phyloP scores from a whole-genome alignment of 345 rosid genomes.

The Sisymbrium altissimum region DNA sequence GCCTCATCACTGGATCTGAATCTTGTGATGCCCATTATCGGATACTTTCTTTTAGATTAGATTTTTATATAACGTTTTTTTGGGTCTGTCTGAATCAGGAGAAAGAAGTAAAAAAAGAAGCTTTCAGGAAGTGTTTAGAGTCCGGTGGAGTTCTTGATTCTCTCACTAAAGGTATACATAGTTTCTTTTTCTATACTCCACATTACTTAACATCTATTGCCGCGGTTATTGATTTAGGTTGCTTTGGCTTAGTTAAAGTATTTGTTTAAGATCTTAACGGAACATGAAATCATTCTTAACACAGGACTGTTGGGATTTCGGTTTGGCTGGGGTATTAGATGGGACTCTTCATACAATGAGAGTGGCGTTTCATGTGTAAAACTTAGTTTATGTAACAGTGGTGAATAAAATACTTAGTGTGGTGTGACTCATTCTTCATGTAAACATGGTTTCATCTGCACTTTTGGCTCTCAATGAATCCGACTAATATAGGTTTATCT shows the following conservation, averaged over 20 bases:
- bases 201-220: not conserved
- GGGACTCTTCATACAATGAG: too few species aligned
- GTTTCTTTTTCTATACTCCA: not conserved
- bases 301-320: not conserved
- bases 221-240: not conserved
- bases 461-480: conserved; percentile 1
- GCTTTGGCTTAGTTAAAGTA: not conserved
- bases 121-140: conserved; percentile 81
- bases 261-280: not conserved
- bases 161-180: conserved; percentile 80
- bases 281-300: not conserved
- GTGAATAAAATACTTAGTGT: not conserved
- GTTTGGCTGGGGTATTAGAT: too few species aligned
- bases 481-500: conserved; percentile 19
- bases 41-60: not conserved
- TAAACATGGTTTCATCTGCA: conserved; percentile 16
- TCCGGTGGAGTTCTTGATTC: conserved; percentile 79
- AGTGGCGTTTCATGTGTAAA: too few species aligned
- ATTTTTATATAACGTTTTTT: not conserved
- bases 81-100: conserved; percentile 42
- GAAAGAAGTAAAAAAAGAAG: conserved; percentile 89
- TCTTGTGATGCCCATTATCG: not conserved
- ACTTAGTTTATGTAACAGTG: not conserved
- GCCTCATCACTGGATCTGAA: not conserved
- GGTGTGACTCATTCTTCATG: not conserved